Evolutionary conservation across 2,329 filamentous ascomycete species (phyloP), one percentile per base, ranked within the genome.

Genomic region (Nannizziopsis barbatae): DNA sequence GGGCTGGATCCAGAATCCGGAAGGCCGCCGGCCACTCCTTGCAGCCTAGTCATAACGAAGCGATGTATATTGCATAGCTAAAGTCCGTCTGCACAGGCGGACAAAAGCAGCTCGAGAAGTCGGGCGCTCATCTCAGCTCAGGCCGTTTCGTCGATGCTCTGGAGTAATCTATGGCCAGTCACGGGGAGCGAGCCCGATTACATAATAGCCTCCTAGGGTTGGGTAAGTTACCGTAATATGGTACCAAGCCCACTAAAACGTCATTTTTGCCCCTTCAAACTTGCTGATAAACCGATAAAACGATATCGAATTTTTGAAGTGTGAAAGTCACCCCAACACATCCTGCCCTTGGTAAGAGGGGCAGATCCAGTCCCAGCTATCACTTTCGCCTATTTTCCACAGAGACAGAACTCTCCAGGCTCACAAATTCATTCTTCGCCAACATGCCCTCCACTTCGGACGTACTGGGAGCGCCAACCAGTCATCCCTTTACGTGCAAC

Each of bases 401-500:
- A 27, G 22, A 27, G 22, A 7, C 22, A 27, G 22, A 27, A 27
- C 7, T 27, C 3, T 7, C 22, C 22, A 27, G 2, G 20, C 18
- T 8, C 31, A 20, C 7, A 17, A 20, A 8, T 40, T n/a, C 22
- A 22, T 11, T 12, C 2, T 40, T 20, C 5, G n/a, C 39, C 36
- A 50, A 45, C 4, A 53, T 52, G 52, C 15, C 52, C 22, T 33
- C 50, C 35, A 35, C 15, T 15, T 15, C 43, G 14, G 43, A 43
- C 5, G 30, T 18, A 6, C 9, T 36, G 33, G 42, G 50, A 14
- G 37, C 45, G 10, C 45, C 64, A 15, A 64, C 76, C 30, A 75
- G 82, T 20, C 87, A 95, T 64, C 90, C 92, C 1, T 98, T 90
- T 71, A 96, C 90, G 49, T 98, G 92, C 80, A 98, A 96, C 69